These are phyloP conservation scores for Jasminum sambac DNA, from an alignment of 257 asterid species.

Conservation along the genomic window DNA sequence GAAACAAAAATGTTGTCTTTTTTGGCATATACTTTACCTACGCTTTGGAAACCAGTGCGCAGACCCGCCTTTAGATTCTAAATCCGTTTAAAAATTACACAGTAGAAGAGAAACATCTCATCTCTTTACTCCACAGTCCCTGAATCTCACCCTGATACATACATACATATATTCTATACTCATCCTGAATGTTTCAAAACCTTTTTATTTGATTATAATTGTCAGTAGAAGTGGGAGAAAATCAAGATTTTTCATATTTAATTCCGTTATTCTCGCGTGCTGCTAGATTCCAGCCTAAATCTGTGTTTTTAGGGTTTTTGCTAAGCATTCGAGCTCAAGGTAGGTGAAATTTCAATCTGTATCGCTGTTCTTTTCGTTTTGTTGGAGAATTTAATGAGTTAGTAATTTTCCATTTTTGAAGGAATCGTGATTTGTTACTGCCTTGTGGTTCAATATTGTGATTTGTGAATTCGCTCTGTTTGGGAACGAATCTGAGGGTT, in stretches of 20 bases:
- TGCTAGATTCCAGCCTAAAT: slow-evolving; percentile 44
- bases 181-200: slow-evolving; percentile 11
- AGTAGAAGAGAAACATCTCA: neutral
- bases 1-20: slow-evolving; percentile 36
- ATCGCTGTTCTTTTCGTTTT: slow-evolving; percentile 38
- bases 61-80: slow-evolving; percentile 25
- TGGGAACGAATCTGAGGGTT: slow-evolving; percentile 19
- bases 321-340: slow-evolving; percentile 52
- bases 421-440: slow-evolving; percentile 26
- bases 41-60: slow-evolving; percentile 28
- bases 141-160: neutral
- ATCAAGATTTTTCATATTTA: slow-evolving; percentile 17
- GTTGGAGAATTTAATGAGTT: slow-evolving; percentile 33
- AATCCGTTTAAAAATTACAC: slow-evolving; percentile 16
- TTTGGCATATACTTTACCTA: slow-evolving; percentile 26
- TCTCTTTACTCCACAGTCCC: slow-evolving; percentile 17
- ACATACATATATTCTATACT: neutral
- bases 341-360: slow-evolving; percentile 55
- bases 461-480: slow-evolving; percentile 8
- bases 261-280: slow-evolving; percentile 25
- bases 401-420: slow-evolving; percentile 23
- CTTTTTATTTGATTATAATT: slow-evolving; percentile 22
- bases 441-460: slow-evolving; percentile 26
- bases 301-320: slow-evolving; percentile 51
- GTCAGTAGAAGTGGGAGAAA: slow-evolving; percentile 24